These are phyloP conservation scores for Ceratocystis papillata DNA, from an alignment of 2,329 filamentous ascomycete species.

Conservation along the genomic window DNA sequence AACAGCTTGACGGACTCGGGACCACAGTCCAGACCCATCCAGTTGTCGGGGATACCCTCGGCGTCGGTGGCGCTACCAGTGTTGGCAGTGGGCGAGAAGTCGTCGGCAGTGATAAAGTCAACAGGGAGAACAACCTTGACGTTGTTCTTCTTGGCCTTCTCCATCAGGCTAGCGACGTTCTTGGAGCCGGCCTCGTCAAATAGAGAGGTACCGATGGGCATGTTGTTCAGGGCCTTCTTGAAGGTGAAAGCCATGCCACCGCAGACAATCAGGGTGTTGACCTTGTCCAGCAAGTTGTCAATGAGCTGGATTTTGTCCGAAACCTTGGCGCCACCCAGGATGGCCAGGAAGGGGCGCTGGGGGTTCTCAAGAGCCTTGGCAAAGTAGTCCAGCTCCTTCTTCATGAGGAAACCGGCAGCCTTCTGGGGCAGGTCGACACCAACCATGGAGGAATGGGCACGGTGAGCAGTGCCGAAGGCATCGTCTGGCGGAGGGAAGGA, in stretches of 20 bases:
- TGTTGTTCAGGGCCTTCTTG: conserved; percentile 93
- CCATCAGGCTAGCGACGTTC: conserved; percentile 74
- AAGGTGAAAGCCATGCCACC: conserved; percentile 99
- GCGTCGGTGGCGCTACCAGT: conserved; percentile 73
- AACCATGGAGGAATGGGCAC: conserved; percentile 98
- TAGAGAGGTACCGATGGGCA: conserved; percentile 80
- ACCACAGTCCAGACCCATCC: conserved; percentile 95
- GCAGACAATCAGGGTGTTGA: conserved; percentile 92
- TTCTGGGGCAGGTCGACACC: conserved; percentile 92
- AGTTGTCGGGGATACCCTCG: conserved; percentile 82
- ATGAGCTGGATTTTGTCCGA: conserved; percentile 99
- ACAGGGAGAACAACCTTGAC: conserved; percentile 91
- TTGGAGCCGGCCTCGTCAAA: conserved; percentile 92
- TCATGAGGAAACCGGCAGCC: conserved; percentile 96
- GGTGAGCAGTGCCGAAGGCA: conserved; percentile 95
- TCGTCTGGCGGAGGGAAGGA: conserved; percentile 38
- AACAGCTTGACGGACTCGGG: conserved; percentile 79
- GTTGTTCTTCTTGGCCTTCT: conserved; percentile 93
- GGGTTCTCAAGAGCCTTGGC: conserved; percentile 90
- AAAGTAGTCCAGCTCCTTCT: conserved; percentile 99
- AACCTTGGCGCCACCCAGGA: conserved; percentile 95
- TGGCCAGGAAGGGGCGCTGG: conserved; percentile 92
- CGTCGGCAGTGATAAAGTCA: conserved; percentile 93
- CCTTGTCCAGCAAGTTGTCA: conserved; percentile 96
- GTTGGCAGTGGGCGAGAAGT: conserved; percentile 77